Base-by-base conservation (phyloP, 805 yeast genomes). In the Metschnikowia amazonensis region DNA sequence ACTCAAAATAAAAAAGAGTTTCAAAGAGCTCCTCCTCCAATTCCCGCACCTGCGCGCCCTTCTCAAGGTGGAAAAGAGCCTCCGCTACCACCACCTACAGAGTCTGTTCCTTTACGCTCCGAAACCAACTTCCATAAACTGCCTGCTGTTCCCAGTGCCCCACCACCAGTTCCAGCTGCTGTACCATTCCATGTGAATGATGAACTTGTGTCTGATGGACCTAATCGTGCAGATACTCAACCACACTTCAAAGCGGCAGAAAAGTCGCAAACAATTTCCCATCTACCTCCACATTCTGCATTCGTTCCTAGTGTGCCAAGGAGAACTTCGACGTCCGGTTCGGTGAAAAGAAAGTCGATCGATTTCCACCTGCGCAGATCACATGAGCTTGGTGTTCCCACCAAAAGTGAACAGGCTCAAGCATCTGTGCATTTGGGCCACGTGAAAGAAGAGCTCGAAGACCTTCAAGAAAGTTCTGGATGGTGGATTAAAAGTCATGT, bases 401-500 rank as follows among this genome's bases (percentile, higher is more conserved):
- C 50, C 16, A 53, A 52, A 16, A 17, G 39, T 13, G 67, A 58
- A 32, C 52, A 49, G 31, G 49, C 60, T 2, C 71, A 62, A 41
- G 72, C 75, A 2, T 68, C 63, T 5, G 20, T 44, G 2, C 46
- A 55, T 14, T 43, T 61, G 24, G 55, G 48, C 7, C 59, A 56
- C 5, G 43, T 70, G 20, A 65, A 66, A 37, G 49, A 44, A 24
- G 74, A 70, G 47, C 45, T 69, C 14, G 63, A 56, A 8, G 58
- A 60, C 36, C 52, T 63, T n/a, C 52, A 52, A 5, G 58, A 57
- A 2, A 38, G 52, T 8, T 53, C 73, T 2, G 65, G 63, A 14
- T 89, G 97, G 97, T 87, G 94, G 92, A 53, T 79, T 13, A 65
- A 65, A 9, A 70, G 75, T 13, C 74, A 75, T 6, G 66, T 82